Evolutionary conservation across 1,284 basidiomycete species (phyloP).

Genomic region (Anthracocystis walkeri): DNA sequence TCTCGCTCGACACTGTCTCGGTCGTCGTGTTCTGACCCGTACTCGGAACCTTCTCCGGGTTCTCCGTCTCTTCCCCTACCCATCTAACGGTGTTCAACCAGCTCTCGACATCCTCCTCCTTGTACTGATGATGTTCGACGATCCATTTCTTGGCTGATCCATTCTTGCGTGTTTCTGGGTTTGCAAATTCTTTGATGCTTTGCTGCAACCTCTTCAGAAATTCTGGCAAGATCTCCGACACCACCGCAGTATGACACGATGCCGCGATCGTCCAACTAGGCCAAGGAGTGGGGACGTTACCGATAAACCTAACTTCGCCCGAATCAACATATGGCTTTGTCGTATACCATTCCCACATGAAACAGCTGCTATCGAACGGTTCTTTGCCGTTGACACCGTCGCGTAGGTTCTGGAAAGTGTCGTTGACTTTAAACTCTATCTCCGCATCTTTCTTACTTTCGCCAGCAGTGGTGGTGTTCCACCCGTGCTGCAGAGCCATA

Average conservation of each 20-base stretch:
- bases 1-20: conserved; percentile 38
- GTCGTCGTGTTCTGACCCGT: conserved; percentile 51
- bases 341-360: conserved; percentile 85
- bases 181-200: conserved; percentile 52
- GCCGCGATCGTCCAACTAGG: conserved; percentile 80
- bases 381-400: conserved; percentile 80
- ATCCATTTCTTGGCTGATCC: conserved; percentile 42
- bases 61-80: conserved; percentile 55
- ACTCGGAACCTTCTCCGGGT: conserved; percentile 30
- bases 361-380: conserved; percentile 28
- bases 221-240: conserved; percentile 11
- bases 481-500: conserved; percentile 80
- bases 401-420: conserved; percentile 76
- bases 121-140: conserved; percentile 71
- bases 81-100: conserved; percentile 67
- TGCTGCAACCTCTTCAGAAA: conserved; percentile 55
- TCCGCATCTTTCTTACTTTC: conserved; percentile 7
- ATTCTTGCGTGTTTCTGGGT: conserved; percentile 33
- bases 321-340: conserved; percentile 90
- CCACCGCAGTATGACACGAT: conserved; percentile 39
- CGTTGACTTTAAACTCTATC: conserved; percentile 64
- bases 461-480: conserved; percentile 35
- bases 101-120: conserved; percentile 80
- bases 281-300: conserved; percentile 91
- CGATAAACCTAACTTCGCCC: conserved; percentile 83